These are phyloP conservation scores for Termitomyces sp. DNA, from an alignment of 768 basidiomycete species.

Conservation along the genomic window DNA sequence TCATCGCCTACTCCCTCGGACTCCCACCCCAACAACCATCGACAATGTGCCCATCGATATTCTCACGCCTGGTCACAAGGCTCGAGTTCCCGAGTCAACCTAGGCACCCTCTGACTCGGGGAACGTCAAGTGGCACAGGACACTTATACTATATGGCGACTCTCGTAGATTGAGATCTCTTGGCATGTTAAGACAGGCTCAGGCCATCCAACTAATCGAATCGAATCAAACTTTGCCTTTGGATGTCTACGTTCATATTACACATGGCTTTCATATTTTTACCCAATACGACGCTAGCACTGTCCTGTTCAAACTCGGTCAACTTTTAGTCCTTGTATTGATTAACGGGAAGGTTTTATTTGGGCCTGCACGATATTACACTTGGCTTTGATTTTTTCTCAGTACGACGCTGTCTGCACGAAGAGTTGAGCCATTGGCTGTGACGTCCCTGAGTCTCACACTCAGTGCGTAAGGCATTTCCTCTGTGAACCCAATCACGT, in stretches of 20 bases:
- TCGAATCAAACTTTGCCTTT: not conserved
- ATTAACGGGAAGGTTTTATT: not conserved
- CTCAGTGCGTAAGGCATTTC: no score
- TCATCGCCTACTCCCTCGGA: not conserved
- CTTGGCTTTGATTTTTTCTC: no score
- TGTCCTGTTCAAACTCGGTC: not conserved
- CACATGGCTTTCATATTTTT: not conserved
- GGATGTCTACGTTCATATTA: not conserved
- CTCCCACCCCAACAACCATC: not conserved
- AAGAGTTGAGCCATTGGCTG: no score
- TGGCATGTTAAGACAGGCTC: not conserved
- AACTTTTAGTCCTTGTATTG: not conserved
- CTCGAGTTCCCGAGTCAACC: slow-evolving; percentile 36
- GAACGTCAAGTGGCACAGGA: slow-evolving; percentile 14
- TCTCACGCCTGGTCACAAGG: slow-evolving; percentile 22
- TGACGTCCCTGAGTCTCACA: no score
- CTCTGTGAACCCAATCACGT: no score
- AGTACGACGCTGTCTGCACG: no score
- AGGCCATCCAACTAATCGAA: not conserved
- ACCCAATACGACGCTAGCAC: no score
- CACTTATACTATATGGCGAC: no score
- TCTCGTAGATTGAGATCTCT: not conserved
- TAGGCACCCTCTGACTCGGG: slow-evolving; percentile 30
- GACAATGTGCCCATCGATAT: slow-evolving; percentile 12
- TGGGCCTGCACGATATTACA: not conserved